Evolutionary conservation across 208 protist genomes (phyloP).

Genomic region (Leishmania tropica): DNA sequence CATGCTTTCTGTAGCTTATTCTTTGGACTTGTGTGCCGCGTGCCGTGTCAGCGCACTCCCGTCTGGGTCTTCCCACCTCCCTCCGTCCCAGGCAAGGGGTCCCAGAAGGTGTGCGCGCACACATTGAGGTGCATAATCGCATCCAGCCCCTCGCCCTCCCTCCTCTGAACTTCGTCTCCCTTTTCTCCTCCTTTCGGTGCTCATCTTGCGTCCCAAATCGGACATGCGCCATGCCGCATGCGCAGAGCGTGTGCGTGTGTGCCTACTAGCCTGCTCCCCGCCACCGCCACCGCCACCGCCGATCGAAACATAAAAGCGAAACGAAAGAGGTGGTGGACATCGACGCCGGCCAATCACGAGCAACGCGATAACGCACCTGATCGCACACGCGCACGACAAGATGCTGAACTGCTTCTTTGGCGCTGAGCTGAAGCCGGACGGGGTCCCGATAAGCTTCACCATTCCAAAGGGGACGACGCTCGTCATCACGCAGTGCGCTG

Average conservation of each 20-base stretch:
- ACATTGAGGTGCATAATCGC: not conserved
- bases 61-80: not conserved
- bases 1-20: not conserved
- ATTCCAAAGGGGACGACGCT: slow-evolving; percentile 59
- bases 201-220: not conserved
- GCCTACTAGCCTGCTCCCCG: not conserved
- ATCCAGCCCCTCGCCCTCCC: not conserved
- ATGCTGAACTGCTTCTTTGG: slow-evolving; percentile 91
- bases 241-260: not conserved
- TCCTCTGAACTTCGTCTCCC: not conserved
- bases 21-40: not conserved
- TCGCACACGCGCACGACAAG: not conserved
- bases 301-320: not conserved
- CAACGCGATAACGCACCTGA: not conserved
- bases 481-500: slow-evolving; percentile 76
- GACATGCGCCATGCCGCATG: no score
- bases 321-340: not conserved
- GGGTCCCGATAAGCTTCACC: slow-evolving; percentile 55
- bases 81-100: not conserved
- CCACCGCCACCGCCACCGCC: not conserved
- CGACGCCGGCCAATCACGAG: not conserved
- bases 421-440: slow-evolving; percentile 59
- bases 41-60: not conserved
- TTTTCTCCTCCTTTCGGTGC: not conserved
- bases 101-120: not conserved